Percentiles rank a stretch among this genome's conserved stretches.
phyloP scores from a whole-genome alignment of 2,329 filamentous ascomycete species.

The Elsinoe fawcettii region DNA sequence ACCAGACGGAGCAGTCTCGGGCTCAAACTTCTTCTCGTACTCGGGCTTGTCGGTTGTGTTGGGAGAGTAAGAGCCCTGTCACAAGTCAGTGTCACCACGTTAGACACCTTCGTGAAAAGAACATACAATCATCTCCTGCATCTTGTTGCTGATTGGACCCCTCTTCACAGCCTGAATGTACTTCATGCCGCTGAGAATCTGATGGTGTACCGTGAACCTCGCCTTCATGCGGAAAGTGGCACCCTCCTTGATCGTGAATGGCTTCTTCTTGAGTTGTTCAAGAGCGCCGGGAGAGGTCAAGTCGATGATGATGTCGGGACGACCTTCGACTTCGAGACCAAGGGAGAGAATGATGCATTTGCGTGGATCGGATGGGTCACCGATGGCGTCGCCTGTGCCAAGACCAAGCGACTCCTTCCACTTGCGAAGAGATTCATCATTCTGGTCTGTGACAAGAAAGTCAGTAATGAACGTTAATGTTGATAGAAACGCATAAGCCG shows the following conservation, averaged over 20 bases:
- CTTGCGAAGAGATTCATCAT: constrained; percentile 89
- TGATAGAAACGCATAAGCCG: background rate
- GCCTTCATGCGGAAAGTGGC: constrained; percentile 90
- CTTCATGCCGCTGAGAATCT: constrained; percentile 89
- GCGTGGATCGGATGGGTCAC: constrained; percentile 63
- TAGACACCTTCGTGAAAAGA: background rate
- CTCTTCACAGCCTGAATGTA: constrained; percentile 92
- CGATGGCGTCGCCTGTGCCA: constrained; percentile 48
- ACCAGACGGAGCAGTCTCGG: constrained; percentile 85
- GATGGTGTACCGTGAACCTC: constrained; percentile 90
- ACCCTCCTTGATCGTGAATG: constrained; percentile 97
- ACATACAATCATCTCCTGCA: constrained; percentile 94
- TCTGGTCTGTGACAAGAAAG: constrained; percentile 39
- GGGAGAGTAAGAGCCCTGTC: constrained; percentile 81
- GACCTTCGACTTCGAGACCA: constrained; percentile 76
- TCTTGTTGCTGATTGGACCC: constrained; percentile 81
- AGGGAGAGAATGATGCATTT: constrained; percentile 91
- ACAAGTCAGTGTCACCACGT: background rate
- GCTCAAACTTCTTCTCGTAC: constrained; percentile 86
- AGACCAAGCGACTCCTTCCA: constrained; percentile 97
- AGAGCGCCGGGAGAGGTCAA: constrained; percentile 67
- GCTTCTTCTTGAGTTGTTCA: constrained; percentile 73
- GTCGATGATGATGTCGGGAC: constrained; percentile 80
- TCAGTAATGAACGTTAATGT: background rate
- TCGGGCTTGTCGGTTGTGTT: constrained; percentile 79